Evolutionary conservation across 768 basidiomycete species (phyloP).

Genomic region (Pholiota conissans): DNA sequence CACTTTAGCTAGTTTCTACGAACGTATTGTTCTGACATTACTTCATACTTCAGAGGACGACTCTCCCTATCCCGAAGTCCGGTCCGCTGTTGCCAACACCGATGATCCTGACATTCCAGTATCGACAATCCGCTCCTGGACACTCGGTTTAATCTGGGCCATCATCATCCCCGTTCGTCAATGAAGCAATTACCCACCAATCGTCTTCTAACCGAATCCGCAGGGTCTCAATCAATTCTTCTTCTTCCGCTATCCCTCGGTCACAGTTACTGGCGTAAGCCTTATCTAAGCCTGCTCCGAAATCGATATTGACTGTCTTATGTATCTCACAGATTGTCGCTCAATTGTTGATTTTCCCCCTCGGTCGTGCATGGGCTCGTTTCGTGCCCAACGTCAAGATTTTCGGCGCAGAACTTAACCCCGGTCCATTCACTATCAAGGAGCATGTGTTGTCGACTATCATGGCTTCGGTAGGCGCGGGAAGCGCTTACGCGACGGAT

Average conservation of each 20-base stretch:
- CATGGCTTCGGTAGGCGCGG: constrained; percentile 38
- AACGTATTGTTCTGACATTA: background rate
- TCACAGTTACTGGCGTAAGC: constrained; percentile 53
- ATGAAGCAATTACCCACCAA: background rate
- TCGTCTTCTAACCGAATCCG: background rate
- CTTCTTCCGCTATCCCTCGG: constrained; percentile 74
- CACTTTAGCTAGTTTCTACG: constrained; percentile 26
- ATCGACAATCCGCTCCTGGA: constrained; percentile 67
- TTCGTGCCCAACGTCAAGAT: constrained; percentile 52
- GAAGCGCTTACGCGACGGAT: constrained; percentile 73
- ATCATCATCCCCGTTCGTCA: constrained; percentile 53
- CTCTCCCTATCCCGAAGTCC: constrained; percentile 73
- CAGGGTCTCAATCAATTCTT: constrained; percentile 73
- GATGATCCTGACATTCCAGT: constrained; percentile 67
- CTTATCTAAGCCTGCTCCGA: background rate
- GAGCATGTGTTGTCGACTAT: constrained; percentile 69
- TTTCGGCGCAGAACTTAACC: constrained; percentile 55
- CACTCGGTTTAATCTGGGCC: constrained; percentile 70
- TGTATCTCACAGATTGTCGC: constrained; percentile 51
- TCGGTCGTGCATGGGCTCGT: constrained; percentile 60
- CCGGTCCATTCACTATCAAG: constrained; percentile 75
- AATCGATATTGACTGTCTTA: background rate
- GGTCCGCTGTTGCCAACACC: constrained; percentile 68
- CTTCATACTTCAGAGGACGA: constrained; percentile 52
- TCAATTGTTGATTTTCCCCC: constrained; percentile 67